Conservation (phyloP, 2,329 filamentous ascomycete species). For the Alternaria gansuensis region DNA sequence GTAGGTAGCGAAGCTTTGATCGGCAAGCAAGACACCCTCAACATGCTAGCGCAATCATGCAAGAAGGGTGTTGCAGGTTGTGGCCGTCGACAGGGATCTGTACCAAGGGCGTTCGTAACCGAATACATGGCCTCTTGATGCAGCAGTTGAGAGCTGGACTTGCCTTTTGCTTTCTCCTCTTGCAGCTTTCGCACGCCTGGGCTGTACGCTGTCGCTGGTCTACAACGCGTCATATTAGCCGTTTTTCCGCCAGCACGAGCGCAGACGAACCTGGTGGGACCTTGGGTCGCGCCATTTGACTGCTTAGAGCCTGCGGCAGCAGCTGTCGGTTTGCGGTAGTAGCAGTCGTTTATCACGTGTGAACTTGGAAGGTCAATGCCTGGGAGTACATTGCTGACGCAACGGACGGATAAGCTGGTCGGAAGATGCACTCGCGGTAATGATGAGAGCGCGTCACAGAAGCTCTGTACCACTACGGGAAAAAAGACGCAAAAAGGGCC, state of each 20-base stretch:
- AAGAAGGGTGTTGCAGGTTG: not conserved
- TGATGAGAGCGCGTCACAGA: conserved; percentile 25
- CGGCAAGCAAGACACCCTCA: not conserved
- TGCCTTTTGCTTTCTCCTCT: conserved; percentile 73
- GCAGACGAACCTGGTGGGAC: conserved; percentile 44
- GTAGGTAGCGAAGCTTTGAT: not conserved
- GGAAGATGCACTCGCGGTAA: conserved; percentile 38
- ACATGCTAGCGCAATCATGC: conserved; percentile 4
- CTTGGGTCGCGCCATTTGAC: conserved; percentile 48
- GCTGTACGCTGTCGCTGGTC: conserved; percentile 70
- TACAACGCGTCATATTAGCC: conserved; percentile 62
- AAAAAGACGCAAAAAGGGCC: conserved; percentile 12
- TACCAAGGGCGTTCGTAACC: conserved; percentile 2
- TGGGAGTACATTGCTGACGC: conserved; percentile 35
- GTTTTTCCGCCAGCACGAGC: conserved; percentile 15
- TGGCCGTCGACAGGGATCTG: conserved; percentile 2
- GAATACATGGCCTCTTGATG: not conserved
- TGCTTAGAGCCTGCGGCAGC: conserved; percentile 9
- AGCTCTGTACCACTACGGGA: conserved; percentile 12
- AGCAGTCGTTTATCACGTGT: conserved; percentile 34
- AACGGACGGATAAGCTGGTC: conserved; percentile 39
- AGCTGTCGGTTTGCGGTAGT: conserved; percentile 15
- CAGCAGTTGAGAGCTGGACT: conserved; percentile 37
- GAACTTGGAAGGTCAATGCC: conserved; percentile 20
- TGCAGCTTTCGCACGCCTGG: conserved; percentile 71